These are phyloP conservation scores for Nicotiana knightiana DNA, from an alignment of 257 asterid genomes.

Conservation along the genomic window DNA sequence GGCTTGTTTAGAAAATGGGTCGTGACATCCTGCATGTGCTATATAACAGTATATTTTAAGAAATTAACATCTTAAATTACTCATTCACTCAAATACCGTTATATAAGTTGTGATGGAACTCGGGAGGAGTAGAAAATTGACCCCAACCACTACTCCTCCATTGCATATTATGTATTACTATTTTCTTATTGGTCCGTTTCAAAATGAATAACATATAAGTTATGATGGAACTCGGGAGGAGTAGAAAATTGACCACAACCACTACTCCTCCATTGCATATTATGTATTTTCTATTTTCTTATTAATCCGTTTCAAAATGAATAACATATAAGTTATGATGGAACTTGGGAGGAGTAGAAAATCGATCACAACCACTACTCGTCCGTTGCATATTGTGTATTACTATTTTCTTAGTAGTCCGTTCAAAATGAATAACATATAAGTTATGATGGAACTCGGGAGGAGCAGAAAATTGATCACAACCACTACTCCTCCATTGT, in stretches of 20 bases:
- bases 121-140: not conserved
- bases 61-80: not conserved
- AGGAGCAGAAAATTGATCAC: not conserved
- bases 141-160: not conserved
- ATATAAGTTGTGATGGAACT: not conserved
- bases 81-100: not conserved
- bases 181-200: not conserved
- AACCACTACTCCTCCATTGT: not conserved
- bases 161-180: not conserved
- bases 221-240: not conserved
- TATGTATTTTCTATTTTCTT: not conserved
- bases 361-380: not conserved
- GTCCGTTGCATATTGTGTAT: not conserved
- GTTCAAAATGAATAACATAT: not conserved
- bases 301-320: not conserved
- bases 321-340: not conserved
- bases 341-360: not conserved
- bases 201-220: not conserved
- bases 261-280: not conserved
- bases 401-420: not conserved
- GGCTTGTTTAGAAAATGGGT: too few relatives aligned
- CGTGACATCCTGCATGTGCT: not conserved
- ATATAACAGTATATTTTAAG: not conserved
- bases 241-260: not conserved
- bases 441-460: not conserved